Conservation (phyloP, 2,329 filamentous ascomycete species). For the Fusarium lateritium region DNA sequence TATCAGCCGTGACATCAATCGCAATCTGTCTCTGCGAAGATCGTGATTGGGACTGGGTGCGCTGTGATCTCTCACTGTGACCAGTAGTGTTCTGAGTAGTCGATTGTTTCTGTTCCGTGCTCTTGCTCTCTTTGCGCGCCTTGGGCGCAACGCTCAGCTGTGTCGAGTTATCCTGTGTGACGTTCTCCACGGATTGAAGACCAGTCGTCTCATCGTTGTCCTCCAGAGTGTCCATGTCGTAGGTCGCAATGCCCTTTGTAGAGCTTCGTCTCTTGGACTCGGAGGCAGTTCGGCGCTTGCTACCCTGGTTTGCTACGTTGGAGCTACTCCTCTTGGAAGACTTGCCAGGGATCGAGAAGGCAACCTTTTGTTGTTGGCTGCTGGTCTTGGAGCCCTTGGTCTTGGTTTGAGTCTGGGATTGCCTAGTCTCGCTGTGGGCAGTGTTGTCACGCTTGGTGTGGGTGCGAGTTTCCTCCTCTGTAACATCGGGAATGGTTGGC, state of each 20-base stretch:
- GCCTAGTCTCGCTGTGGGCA: slow-evolving; percentile 49
- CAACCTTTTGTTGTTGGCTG: slow-evolving; percentile 56
- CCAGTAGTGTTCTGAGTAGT: slow-evolving; percentile 40
- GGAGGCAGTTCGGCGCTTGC: slow-evolving; percentile 57
- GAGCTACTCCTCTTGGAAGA: slow-evolving; percentile 49
- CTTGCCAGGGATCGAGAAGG: slow-evolving; percentile 59
- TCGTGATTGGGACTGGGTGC: slow-evolving; percentile 47
- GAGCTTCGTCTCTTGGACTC: slow-evolving; percentile 42
- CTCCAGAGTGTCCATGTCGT: slow-evolving; percentile 48
- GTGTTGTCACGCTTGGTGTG: slow-evolving; percentile 51
- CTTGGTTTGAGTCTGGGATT: slow-evolving; percentile 50
- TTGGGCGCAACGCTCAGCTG: slow-evolving; percentile 52
- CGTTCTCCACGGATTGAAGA: slow-evolving; percentile 53
- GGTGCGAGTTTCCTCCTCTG: slow-evolving; percentile 49
- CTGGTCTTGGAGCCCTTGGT: slow-evolving; percentile 47
- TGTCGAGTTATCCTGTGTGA: slow-evolving; percentile 54
- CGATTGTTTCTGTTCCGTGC: slow-evolving; percentile 38
- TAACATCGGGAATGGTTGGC: slow-evolving; percentile 49
- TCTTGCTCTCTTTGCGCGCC: slow-evolving; percentile 41
- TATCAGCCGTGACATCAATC: slow-evolving; percentile 44
- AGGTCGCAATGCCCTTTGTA: slow-evolving; percentile 42
- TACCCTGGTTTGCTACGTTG: slow-evolving; percentile 59
- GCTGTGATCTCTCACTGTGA: slow-evolving; percentile 48
- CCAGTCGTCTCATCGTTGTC: slow-evolving; percentile 57
- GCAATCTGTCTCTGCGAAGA: slow-evolving; percentile 47